These are phyloP conservation scores for Tylopilus sp. DNA, from an alignment of 768 basidiomycete genomes.

Conservation along the genomic window DNA sequence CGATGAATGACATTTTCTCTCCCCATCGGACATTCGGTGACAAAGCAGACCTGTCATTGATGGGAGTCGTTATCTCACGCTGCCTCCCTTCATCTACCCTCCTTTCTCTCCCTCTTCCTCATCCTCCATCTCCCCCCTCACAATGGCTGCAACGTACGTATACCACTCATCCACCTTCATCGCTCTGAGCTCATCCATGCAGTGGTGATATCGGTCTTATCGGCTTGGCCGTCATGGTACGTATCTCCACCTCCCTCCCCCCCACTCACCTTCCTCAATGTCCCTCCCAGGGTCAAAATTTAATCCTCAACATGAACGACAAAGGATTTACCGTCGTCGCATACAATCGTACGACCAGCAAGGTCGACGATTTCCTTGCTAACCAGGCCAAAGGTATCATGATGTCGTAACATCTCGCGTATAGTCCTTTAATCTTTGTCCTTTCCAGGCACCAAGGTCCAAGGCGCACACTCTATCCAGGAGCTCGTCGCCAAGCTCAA, in stretches of 20 bases:
- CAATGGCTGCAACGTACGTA: slow-evolving; percentile 49
- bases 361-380: slow-evolving; percentile 92
- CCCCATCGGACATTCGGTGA: neutral
- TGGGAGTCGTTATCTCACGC: slow-evolving; percentile 18
- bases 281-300: slow-evolving; percentile 77
- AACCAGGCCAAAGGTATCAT: slow-evolving; percentile 99
- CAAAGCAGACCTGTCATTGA: neutral
- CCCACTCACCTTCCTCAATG: slow-evolving; percentile 8
- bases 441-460: slow-evolving; percentile 81
- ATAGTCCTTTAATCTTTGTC: slow-evolving; percentile 20
- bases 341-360: slow-evolving; percentile 95
- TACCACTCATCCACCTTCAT: neutral
- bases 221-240: slow-evolving; percentile 97
- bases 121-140: slow-evolving; percentile 19
- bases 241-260: slow-evolving; percentile 19
- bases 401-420: slow-evolving; percentile 28
- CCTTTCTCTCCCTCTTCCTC: slow-evolving; percentile 28
- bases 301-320: slow-evolving; percentile 99
- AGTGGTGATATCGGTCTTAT: slow-evolving; percentile 98
- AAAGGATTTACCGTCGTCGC: slow-evolving; percentile 97
- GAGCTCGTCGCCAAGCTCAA: slow-evolving; percentile 93
- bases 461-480: slow-evolving; percentile 90
- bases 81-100: slow-evolving; percentile 18
- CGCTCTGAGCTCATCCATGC: slow-evolving; percentile 20
- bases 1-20: too few relatives aligned